Base-by-base conservation (phyloP, 306 rosid species). In the Phaseolus lunatus region DNA sequence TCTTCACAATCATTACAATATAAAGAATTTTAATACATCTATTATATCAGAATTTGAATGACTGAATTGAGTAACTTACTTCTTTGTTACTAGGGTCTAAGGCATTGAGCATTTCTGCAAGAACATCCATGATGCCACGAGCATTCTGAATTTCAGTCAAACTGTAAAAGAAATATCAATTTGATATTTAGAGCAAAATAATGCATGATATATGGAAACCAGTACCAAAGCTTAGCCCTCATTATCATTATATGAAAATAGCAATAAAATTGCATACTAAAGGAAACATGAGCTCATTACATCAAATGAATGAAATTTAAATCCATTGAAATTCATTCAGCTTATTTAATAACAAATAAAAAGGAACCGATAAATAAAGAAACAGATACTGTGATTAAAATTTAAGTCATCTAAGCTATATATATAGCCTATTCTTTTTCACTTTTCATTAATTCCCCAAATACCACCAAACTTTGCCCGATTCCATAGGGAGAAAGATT, bases 71-170 rank as follows among this genome's bases (percentile, higher is more conserved):
- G 48, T 70, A 71, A 83, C 80, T 71, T 82, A 95, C 98, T 90
- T 92, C 98, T 89, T 78, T 90, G 82, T 90, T 95, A 54, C 52
- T 84, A 35, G 98, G 97, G 76, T 95, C 98, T 62, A 92, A 31
- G 31, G 97, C 98, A 84, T 53, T 95, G 56, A 92, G 92, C 98
- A 95, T 95, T 84, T 95, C 98, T 3, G 96, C 77, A 67, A 95
- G 93, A 78, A 95, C 97, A 72, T 95, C 98, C 98, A 92, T 89
- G 82, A 95, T 89, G 58, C 98, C 98, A 62, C 95, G 91, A 64
- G 97, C 98, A 88, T 95, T 95, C 88, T 95, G 98, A 83, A 95
- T 88, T 95, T 95, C 97, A 0, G 91, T 81, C 89, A 92, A 75
- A 83, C 99, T 95, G 87, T 47, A 52, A 82, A 84, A 33, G 50